These are phyloP conservation scores for Colletotrichum destructivum DNA, from an alignment of 2,329 filamentous ascomycete species.

Conservation along the genomic window DNA sequence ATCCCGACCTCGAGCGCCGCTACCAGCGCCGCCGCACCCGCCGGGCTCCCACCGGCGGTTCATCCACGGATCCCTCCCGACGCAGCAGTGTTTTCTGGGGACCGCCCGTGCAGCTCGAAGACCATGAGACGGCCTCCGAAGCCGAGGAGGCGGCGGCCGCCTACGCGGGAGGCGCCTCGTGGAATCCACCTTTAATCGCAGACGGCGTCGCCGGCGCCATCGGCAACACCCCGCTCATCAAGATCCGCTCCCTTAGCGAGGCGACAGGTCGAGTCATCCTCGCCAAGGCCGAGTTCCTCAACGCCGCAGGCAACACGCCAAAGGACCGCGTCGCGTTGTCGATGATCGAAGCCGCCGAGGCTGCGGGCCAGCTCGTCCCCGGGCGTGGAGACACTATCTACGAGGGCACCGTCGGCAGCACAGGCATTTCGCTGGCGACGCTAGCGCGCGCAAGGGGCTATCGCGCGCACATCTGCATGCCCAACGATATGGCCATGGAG, in stretches of 20 bases:
- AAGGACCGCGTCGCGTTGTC: constrained; percentile 95
- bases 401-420: constrained; percentile 96
- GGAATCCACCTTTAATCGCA: constrained; percentile 62
- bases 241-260: constrained; percentile 86
- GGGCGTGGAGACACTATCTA: constrained; percentile 94
- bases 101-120: constrained; percentile 68
- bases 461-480: constrained; percentile 97
- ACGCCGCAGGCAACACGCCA: constrained; percentile 92
- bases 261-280: constrained; percentile 92
- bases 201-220: constrained; percentile 93
- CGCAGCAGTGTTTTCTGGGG: constrained; percentile 64
- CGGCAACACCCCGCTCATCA: constrained; percentile 91
- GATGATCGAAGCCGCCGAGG: constrained; percentile 89
- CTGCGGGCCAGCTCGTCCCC: constrained; percentile 80
- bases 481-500: constrained; percentile 88
- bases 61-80: constrained; percentile 46
- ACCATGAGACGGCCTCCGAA: constrained; percentile 62
- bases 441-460: constrained; percentile 92
- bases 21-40: constrained; percentile 65
- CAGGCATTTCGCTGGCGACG: constrained; percentile 93
- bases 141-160: constrained; percentile 44
- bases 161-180: constrained; percentile 42
- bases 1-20: constrained; percentile 79
- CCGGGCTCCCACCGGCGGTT: constrained; percentile 30
- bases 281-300: constrained; percentile 96